Evolutionary conservation across 2,329 filamentous ascomycete species (phyloP).

Genomic region (Dothistroma septosporum): DNA sequence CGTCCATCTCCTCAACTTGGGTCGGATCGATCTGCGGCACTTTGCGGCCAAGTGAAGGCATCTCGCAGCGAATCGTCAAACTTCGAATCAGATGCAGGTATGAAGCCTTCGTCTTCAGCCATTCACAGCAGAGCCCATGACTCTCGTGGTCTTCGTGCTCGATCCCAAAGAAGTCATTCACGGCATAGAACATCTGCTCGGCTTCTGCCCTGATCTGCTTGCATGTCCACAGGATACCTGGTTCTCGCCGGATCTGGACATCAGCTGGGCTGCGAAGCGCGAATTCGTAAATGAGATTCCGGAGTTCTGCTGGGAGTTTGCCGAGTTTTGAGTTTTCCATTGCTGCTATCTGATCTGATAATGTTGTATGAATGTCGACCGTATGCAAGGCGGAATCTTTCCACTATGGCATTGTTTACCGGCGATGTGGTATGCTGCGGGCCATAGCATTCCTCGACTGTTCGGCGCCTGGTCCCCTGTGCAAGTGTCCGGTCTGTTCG

Average conservation of each 20-base stretch:
- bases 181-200: constrained; percentile 23
- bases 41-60: constrained; percentile 10
- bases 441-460: background rate
- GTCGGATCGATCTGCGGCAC: background rate
- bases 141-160: constrained; percentile 14
- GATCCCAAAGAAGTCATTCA: constrained; percentile 18
- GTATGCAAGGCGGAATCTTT: background rate
- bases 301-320: constrained; percentile 14
- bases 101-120: constrained; percentile 13
- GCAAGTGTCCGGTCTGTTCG: background rate
- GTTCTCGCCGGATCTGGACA: constrained; percentile 12
- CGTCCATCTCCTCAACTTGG: background rate
- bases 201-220: constrained; percentile 22
- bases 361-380: background rate
- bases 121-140: constrained; percentile 11
- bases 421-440: background rate
- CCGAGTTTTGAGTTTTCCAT: constrained; percentile 11
- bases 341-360: background rate
- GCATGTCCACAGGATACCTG: constrained; percentile 18
- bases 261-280: constrained; percentile 9
- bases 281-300: constrained; percentile 18
- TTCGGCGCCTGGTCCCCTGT: background rate
- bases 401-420: background rate
- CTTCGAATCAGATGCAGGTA: constrained; percentile 11
- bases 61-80: constrained; percentile 14